These are phyloP conservation scores for Scheffersomyces ergatensis DNA, from an alignment of 805 yeast genomes.

Conservation along the genomic window DNA sequence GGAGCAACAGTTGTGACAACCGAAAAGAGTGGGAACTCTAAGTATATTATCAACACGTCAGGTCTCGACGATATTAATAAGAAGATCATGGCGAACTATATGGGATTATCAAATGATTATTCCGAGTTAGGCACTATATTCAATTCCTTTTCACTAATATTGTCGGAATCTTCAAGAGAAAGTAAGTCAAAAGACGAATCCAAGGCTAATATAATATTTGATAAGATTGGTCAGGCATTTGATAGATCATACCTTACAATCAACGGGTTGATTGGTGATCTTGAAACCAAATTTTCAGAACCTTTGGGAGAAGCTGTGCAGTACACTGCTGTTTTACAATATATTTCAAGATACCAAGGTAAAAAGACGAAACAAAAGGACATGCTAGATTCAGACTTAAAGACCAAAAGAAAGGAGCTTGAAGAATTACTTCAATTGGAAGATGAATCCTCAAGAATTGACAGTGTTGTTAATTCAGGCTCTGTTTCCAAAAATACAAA, in stretches of 20 bases:
- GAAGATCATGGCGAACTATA: constrained; percentile 50
- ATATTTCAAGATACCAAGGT: constrained; percentile 57
- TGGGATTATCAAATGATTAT: constrained; percentile 60
- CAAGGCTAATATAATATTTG: constrained; percentile 46
- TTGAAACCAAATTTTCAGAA: constrained; percentile 61
- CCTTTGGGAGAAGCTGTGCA: constrained; percentile 73
- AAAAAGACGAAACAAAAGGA: constrained; percentile 32
- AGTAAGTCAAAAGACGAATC: constrained; percentile 23
- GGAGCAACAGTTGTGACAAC: background rate
- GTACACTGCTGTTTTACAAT: constrained; percentile 54
- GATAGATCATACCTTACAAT: constrained; percentile 64
- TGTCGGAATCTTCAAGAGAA: constrained; percentile 26
- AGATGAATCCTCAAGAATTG: constrained; percentile 25
- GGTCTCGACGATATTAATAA: constrained; percentile 60
- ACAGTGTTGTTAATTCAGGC: constrained; percentile 19
- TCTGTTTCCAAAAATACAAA: constrained; percentile 17
- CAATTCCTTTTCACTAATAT: constrained; percentile 52
- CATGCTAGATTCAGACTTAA: constrained; percentile 29
- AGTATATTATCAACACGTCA: constrained; percentile 24
- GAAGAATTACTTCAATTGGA: constrained; percentile 28
- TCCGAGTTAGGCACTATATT: constrained; percentile 69
- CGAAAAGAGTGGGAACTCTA: background rate
- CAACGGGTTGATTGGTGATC: constrained; percentile 47
- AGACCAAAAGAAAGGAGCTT: constrained; percentile 29
- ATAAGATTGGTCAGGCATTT: constrained; percentile 81